Evolutionary conservation across 495 filamentous ascomycete genomes (phyloP).

Genomic region (Tuber umbilicatum): DNA sequence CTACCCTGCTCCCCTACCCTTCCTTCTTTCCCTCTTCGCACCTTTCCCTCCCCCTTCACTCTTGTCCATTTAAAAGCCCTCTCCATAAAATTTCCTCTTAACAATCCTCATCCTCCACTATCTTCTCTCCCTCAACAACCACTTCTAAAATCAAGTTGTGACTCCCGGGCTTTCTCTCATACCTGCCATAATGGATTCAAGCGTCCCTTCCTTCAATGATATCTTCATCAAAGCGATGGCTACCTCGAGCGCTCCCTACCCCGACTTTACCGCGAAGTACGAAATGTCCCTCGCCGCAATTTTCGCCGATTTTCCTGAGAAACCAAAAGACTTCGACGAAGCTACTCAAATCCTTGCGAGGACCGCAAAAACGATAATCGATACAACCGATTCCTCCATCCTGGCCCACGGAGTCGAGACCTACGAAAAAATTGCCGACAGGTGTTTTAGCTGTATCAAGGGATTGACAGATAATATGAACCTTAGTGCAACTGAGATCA

Average conservation of each 20-base stretch:
- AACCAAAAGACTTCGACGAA: neutral
- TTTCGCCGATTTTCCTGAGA: neutral
- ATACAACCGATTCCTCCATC: neutral
- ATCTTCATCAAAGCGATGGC: neutral
- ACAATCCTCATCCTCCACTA: neutral
- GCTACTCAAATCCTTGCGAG: neutral
- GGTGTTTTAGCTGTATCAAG: neutral
- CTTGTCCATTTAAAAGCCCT: neutral
- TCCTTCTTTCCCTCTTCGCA: neutral
- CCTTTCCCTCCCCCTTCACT: neutral
- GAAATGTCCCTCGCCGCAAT: neutral
- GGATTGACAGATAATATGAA: constrained; percentile 1
- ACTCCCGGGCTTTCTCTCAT: neutral
- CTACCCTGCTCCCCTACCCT: neutral
- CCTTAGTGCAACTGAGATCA: neutral
- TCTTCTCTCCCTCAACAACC: neutral
- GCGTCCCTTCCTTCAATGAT: neutral
- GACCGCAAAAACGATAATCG: neutral
- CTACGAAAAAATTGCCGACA: neutral
- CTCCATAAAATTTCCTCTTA: neutral
- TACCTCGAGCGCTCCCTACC: neutral
- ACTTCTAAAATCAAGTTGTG: neutral
- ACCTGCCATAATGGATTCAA: neutral
- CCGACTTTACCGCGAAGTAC: neutral
- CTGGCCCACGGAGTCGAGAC: neutral